phyloP scores from a whole-genome alignment of 768 basidiomycete genomes.

The Suillus subaureus region DNA sequence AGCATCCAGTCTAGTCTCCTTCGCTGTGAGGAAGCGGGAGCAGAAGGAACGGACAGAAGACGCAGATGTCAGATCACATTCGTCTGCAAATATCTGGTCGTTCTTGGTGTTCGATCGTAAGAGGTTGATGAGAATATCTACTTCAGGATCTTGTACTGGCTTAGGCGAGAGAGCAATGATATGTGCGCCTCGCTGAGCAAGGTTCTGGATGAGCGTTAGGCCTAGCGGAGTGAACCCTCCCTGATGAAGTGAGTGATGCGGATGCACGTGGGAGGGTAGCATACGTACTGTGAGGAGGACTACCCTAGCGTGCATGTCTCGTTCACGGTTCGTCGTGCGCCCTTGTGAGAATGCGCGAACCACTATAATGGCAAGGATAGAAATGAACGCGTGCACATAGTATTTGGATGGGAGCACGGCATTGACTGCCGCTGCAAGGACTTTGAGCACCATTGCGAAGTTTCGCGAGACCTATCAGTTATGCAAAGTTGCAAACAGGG shows the following conservation, averaged over 20 bases:
- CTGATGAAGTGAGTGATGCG: constrained; percentile 35
- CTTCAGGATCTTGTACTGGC: constrained; percentile 49
- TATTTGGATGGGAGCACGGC: constrained; percentile 58
- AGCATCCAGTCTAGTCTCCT: constrained; percentile 72
- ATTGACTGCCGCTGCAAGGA: constrained; percentile 41
- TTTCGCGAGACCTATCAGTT: background rate
- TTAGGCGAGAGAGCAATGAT: constrained; percentile 72
- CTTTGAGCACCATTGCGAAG: constrained; percentile 54
- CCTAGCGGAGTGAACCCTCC: constrained; percentile 61
- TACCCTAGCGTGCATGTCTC: constrained; percentile 72
- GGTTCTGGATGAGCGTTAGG: constrained; percentile 48
- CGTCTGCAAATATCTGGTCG: constrained; percentile 77
- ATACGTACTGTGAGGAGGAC: constrained; percentile 69
- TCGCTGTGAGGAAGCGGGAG: constrained; percentile 62
- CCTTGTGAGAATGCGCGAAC: constrained; percentile 69
- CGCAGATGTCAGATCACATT: constrained; percentile 72
- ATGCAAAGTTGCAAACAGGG: background rate
- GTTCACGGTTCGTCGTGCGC: constrained; percentile 67
- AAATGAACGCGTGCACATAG: constrained; percentile 52
- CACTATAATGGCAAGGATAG: constrained; percentile 45
- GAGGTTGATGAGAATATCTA: constrained; percentile 64
- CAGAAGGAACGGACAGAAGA: constrained; percentile 71
- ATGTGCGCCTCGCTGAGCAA: constrained; percentile 79
- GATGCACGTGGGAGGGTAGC: background rate
- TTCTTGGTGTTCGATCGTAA: constrained; percentile 76